phyloP scores from a whole-genome alignment of 345 rosid genomes.

The Clarkia xantiana region DNA sequence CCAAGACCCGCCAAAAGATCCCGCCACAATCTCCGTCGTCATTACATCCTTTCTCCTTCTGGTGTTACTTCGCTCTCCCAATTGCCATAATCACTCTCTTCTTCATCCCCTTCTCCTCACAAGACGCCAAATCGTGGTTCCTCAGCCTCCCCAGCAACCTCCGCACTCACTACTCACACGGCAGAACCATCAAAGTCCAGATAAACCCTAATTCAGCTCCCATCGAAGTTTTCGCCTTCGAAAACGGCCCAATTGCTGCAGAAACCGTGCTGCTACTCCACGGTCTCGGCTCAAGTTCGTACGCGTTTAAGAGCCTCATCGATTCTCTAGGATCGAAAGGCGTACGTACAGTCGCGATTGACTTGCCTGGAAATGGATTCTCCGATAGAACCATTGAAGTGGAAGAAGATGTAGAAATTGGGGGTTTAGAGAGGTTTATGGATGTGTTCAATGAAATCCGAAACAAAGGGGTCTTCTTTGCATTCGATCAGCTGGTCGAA shows the following conservation, averaged over 20 bases:
- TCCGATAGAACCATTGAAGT: constrained; percentile 58
- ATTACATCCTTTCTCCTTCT: constrained; percentile 45
- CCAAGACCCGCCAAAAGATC: constrained; percentile 6
- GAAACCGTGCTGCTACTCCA: constrained; percentile 58
- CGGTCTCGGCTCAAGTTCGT: constrained; percentile 77
- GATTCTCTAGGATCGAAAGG: constrained; percentile 47
- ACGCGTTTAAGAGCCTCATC: constrained; percentile 36
- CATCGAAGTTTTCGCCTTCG: constrained; percentile 48
- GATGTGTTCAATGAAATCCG: constrained; percentile 56
- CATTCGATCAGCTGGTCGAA: constrained; percentile 83
- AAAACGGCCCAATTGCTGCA: constrained; percentile 24
- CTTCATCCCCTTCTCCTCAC: constrained; percentile 26
- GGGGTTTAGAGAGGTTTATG: constrained; percentile 38
- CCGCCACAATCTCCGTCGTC: constrained; percentile 1
- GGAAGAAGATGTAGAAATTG: constrained; percentile 43
- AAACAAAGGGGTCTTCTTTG: constrained; percentile 88
- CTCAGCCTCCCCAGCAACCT: constrained; percentile 56
- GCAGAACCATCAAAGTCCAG: constrained; percentile 66
- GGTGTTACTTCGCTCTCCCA: constrained; percentile 56
- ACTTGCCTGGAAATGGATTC: constrained; percentile 89
- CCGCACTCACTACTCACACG: constrained; percentile 71
- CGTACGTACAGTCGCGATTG: constrained; percentile 52
- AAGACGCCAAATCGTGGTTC: constrained; percentile 75
- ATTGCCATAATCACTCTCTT: constrained; percentile 43
- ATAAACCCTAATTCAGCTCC: constrained; percentile 26